Evolutionary conservation across 441 rosid species (phyloP).

Genomic region (Dalechampia spathulata): DNA sequence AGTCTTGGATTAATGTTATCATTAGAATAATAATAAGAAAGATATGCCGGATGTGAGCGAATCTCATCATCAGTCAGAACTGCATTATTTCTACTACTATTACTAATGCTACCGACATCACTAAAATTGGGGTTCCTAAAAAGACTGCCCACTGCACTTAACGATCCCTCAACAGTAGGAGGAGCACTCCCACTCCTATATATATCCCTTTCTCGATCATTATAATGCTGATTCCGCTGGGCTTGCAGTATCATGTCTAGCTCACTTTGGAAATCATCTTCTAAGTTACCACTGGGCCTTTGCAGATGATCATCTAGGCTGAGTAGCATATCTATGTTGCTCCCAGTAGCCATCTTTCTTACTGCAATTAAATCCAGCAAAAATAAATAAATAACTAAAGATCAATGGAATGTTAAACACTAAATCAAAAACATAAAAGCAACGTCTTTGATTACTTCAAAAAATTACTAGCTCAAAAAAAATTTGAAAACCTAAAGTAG

Average conservation of each 20-base stretch:
- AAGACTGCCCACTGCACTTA: conserved; percentile 64
- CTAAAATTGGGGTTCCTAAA: conserved; percentile 38
- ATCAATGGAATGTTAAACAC: not conserved
- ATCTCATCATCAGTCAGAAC: conserved; percentile 68
- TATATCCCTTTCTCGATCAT: conserved; percentile 43
- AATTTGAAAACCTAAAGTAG: not conserved
- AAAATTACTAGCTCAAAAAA: not conserved
- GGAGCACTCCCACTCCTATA: conserved; percentile 93
- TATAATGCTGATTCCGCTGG: conserved; percentile 34
- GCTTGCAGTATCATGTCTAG: conserved; percentile 61
- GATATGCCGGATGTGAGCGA: conserved; percentile 75
- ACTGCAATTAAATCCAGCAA: conserved; percentile 13
- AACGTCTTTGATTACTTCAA: too few species aligned
- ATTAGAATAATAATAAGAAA: conserved; percentile 69
- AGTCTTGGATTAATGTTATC: conserved; percentile 77
- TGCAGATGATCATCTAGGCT: conserved; percentile 35
- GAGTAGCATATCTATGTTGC: conserved; percentile 51
- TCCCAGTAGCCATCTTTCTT: conserved; percentile 43
- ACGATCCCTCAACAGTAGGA: conserved; percentile 88
- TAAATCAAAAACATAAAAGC: not conserved
- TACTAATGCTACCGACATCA: conserved; percentile 23
- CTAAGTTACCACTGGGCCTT: conserved; percentile 46
- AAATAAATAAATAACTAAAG: not conserved
- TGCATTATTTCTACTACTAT: conserved; percentile 20
- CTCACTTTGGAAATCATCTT: conserved; percentile 57